phyloP scores from a whole-genome alignment of 2,329 filamentous ascomycete genomes.

The Aaosphaeria arxii region DNA sequence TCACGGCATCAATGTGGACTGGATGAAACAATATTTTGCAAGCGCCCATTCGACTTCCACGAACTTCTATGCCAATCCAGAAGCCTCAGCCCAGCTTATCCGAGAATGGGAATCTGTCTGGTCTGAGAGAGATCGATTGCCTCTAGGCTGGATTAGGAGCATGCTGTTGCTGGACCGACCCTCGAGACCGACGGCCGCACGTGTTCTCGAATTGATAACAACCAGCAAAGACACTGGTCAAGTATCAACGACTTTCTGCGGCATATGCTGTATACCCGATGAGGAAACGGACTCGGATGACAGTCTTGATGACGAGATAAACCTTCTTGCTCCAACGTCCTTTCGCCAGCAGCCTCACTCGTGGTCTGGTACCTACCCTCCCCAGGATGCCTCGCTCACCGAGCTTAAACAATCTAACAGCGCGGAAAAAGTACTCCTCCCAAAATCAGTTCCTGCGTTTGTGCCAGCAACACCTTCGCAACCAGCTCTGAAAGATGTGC shows the following conservation, averaged over 20 bases:
- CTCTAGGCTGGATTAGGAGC: conserved; percentile 1
- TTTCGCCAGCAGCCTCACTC: too few species aligned
- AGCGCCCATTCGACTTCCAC: background rate
- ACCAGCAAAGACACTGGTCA: background rate
- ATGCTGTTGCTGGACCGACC: conserved; percentile 5
- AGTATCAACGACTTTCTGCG: conserved; percentile 4
- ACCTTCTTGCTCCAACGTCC: too few species aligned
- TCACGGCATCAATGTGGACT: conserved; percentile 1
- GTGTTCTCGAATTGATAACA: conserved; percentile 2
- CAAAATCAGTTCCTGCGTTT: too few species aligned
- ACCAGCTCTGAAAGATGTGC: too few species aligned
- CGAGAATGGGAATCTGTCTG: conserved; percentile 2
- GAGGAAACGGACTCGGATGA: conserved; percentile 1
- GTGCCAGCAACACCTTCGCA: too few species aligned
- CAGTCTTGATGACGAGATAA: too few species aligned
- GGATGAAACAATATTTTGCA: conserved; percentile 1
- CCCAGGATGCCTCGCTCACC: too few species aligned
- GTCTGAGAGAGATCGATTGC: background rate
- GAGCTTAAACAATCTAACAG: too few species aligned
- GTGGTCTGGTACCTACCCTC: too few species aligned
- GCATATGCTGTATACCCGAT: conserved; percentile 8
- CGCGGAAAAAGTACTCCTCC: too few species aligned
- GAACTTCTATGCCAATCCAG: conserved; percentile 5
- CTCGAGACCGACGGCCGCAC: conserved; percentile 5
- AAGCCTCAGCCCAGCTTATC: conserved; percentile 2